These are phyloP conservation scores for Mayamaea pseudoterrestris DNA, from an alignment of 108 stramenopile species.

Conservation along the genomic window DNA sequence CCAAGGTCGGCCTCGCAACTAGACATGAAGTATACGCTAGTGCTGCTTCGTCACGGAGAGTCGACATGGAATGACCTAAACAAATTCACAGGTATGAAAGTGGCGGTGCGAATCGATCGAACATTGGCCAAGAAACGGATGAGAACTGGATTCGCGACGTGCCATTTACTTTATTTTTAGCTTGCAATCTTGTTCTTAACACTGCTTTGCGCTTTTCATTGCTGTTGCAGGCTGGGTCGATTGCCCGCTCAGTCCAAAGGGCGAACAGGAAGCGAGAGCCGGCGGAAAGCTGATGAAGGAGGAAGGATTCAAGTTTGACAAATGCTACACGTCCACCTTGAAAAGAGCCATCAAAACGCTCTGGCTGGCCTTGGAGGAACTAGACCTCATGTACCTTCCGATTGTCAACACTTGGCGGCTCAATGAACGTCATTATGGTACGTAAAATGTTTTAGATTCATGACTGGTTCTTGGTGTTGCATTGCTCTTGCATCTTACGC, in stretches of 20 bases:
- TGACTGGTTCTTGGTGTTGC: no score
- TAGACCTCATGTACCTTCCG: constrained; percentile 90
- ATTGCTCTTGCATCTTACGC: constrained; percentile 19
- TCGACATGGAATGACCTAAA: constrained; percentile 92
- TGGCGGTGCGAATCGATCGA: no score
- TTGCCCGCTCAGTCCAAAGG: constrained; percentile 78
- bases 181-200: no score
- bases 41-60: constrained; percentile 92
- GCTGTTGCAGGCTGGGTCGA: constrained; percentile 98
- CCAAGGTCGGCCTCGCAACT: background rate
- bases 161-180: no score
- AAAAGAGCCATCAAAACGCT: constrained; percentile 91
- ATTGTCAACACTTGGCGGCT: constrained; percentile 64
- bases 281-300: constrained; percentile 74
- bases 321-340: constrained; percentile 94
- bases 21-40: constrained; percentile 29
- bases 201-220: no score
- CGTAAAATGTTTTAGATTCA: background rate
- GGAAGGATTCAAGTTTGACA: constrained; percentile 64
- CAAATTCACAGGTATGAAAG: constrained; percentile 31
- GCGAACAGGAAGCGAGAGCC: constrained; percentile 68
- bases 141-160: no score
- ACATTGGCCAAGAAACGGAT: no score
- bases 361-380: constrained; percentile 75
- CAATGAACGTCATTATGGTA: constrained; percentile 93